phyloP scores from a whole-genome alignment of 164 flowering plant species.

The Vitis labrusca region DNA sequence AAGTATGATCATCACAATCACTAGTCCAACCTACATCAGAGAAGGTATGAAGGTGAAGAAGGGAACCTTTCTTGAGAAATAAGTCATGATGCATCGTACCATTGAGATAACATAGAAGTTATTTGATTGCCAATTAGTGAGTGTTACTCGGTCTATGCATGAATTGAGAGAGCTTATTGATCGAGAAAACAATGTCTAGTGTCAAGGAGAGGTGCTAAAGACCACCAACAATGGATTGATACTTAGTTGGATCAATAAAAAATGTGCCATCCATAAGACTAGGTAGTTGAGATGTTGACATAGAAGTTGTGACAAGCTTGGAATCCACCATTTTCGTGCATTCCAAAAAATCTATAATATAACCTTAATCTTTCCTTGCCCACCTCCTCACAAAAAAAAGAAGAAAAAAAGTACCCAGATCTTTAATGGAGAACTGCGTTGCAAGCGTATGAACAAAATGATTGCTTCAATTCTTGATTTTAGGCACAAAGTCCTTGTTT shows the following conservation, averaged over 20 bases:
- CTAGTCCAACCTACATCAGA: background rate
- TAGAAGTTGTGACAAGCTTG: background rate
- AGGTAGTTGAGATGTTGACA: background rate
- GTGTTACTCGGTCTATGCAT: background rate
- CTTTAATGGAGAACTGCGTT: background rate
- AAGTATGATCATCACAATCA: background rate
- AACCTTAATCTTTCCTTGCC: background rate
- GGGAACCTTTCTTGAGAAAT: background rate
- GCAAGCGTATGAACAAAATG: background rate
- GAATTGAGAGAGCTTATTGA: background rate
- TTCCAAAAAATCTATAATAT: background rate
- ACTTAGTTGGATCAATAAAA: background rate
- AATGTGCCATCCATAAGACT: background rate
- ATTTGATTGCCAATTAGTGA: background rate
- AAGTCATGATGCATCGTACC: background rate
- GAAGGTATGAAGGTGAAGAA: background rate
- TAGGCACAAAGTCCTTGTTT: background rate
- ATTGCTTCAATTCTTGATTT: background rate
- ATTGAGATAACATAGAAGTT: background rate
- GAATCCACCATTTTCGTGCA: background rate
- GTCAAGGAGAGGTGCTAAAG: background rate
- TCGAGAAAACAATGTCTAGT: background rate
- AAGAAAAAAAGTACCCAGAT: background rate
- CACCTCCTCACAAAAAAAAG: background rate
- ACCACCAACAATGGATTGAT: background rate